These are phyloP conservation scores for Leishmania gerbilli DNA, from an alignment of 208 protist species.

Conservation along the genomic window DNA sequence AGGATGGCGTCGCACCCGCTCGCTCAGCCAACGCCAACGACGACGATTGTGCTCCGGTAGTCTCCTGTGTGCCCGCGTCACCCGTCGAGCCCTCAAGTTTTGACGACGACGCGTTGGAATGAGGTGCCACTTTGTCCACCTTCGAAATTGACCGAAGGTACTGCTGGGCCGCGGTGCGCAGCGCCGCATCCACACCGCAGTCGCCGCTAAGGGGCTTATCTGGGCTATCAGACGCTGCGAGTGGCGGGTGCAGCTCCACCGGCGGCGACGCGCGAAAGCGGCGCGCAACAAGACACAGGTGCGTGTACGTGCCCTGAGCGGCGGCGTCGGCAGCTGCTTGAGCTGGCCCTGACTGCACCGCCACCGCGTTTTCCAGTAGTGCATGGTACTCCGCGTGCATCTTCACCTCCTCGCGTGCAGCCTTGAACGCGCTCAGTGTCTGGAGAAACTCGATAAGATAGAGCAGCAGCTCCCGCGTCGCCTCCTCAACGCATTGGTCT, in stretches of 20 bases:
- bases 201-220: not conserved
- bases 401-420: conserved; percentile 2
- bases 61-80: not conserved
- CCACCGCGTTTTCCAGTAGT: not conserved
- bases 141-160: conserved; percentile 5
- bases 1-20: not conserved
- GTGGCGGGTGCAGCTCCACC: not conserved
- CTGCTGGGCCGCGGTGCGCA: conserved; percentile 1
- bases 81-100: not conserved
- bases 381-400: conserved; percentile 12
- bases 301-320: conserved; percentile 2
- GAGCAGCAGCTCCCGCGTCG: not conserved
- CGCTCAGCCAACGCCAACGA: not conserved
- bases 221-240: not conserved
- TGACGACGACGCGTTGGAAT: not conserved
- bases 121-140: conserved; percentile 4
- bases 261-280: not conserved
- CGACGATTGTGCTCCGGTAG: not conserved
- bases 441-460: conserved; percentile 1
- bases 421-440: conserved; percentile 6
- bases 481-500: not conserved
- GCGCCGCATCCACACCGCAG: not conserved
- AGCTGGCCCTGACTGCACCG: not conserved
- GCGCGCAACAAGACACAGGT: not conserved
- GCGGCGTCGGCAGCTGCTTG: not conserved